Conservation (phyloP, 129 eudicot genomes). For the Deinandra increscens region DNA sequence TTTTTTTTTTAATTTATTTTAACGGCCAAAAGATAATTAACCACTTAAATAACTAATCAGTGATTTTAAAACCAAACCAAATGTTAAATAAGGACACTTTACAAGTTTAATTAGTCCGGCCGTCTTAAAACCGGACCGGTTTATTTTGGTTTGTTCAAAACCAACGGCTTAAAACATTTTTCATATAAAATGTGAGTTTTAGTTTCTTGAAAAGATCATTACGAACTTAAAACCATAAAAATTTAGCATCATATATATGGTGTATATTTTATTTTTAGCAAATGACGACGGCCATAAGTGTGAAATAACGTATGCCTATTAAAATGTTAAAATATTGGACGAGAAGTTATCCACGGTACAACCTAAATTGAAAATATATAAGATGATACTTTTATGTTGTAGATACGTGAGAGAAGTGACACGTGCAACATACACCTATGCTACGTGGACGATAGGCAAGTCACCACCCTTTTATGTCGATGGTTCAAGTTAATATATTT, state of each 20-base stretch:
- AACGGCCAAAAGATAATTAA: no score
- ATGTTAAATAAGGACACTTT: no score
- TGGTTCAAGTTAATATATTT: no score
- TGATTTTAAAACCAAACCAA: no score
- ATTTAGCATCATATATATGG: neutral
- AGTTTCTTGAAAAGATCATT: neutral
- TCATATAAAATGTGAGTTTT: neutral
- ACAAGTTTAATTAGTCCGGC: no score
- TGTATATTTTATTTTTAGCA: neutral
- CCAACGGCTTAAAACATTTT: no score
- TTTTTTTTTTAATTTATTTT: no score
- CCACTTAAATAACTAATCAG: no score
- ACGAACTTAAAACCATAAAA: neutral
- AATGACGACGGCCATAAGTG: neutral
- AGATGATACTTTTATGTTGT: neutral
- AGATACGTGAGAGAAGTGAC: conserved; percentile 20
- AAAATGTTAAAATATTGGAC: neutral
- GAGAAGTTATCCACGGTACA: neutral
- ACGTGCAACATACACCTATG: conserved; percentile 10
- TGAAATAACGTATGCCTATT: neutral
- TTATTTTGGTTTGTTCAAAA: neutral
- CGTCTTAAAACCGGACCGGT: no score
- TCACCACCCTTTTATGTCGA: neutral
- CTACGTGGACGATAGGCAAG: conserved; percentile 14
- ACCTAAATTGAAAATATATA: neutral